Evolutionary conservation across 768 basidiomycete species (phyloP).

Genomic region (Infundibulicybe gibba): DNA sequence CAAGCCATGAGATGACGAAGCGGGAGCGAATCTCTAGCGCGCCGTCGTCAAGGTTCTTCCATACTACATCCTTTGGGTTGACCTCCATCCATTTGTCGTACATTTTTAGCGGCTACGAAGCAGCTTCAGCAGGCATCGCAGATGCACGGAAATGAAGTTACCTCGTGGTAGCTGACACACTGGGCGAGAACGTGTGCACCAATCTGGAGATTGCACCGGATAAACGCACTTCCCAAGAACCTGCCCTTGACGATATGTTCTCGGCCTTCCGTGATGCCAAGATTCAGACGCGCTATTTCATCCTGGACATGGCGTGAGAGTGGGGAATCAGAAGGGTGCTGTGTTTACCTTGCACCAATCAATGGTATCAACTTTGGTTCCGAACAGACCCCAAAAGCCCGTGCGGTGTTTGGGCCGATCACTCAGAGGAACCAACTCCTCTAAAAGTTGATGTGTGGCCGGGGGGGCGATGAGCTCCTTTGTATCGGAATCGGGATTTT

Average conservation of each 20-base stretch:
- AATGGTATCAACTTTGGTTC: conserved; percentile 65
- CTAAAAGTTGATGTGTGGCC: conserved; percentile 31
- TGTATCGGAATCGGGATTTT: conserved; percentile 11
- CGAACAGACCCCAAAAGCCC: conserved; percentile 46
- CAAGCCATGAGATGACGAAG: conserved; percentile 50
- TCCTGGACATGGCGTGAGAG: conserved; percentile 20
- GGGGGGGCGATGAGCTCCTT: conserved; percentile 15
- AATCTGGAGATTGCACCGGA: conserved; percentile 68
- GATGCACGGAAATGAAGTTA: conserved; percentile 11
- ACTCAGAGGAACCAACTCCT: conserved; percentile 48
- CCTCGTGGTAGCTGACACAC: conserved; percentile 50
- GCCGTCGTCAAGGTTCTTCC: conserved; percentile 51
- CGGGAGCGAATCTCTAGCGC: conserved; percentile 51
- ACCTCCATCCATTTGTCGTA: conserved; percentile 58
- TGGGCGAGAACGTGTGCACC: conserved; percentile 72
- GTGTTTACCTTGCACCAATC: conserved; percentile 51
- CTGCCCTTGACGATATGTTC: conserved; percentile 34
- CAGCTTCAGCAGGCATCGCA: neutral
- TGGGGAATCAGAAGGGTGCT: neutral
- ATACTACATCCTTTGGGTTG: conserved; percentile 53
- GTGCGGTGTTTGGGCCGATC: conserved; percentile 52
- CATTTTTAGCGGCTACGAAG: conserved; percentile 49
- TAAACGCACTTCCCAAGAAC: conserved; percentile 55
- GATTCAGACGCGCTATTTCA: conserved; percentile 48
- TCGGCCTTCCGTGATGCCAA: conserved; percentile 36